Base-by-base conservation (phyloP, 2,329 filamentous ascomycete species). In the Colletotrichum sp. region DNA sequence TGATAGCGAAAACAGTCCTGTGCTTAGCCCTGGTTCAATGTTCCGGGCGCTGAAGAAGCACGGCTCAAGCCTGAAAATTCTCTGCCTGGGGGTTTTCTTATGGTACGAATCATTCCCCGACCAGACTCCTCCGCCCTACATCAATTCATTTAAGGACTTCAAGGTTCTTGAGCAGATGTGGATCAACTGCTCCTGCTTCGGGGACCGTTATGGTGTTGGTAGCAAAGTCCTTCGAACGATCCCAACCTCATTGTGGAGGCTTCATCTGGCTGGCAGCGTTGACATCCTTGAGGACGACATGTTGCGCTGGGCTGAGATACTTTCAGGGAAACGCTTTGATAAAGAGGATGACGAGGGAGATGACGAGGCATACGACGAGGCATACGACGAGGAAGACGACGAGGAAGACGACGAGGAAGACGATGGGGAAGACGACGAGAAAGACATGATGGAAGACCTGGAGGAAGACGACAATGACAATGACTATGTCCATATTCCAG, bases 41-140 rank as follows among this genome's bases (percentile, higher is more conserved):
- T 21, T 52, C 10, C 43, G 0, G 43, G 43, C 43, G 6, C n/a
- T 52, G n/a, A 52, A 52, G 43, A 52, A 52, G 10, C 43, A 52
- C 10, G 43, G 43, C 43, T 21, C 43, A 21, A 21, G 43, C 43
- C 43, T 52, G 18, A 21, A 52, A 21, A 21, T 12, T 13, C 43
- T 52, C 0, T 52, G 43, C 0, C 43, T 52, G 9, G 38, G 3
- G 0, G 0, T 48, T 48, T 2, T 12, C 38, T 10, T 48, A 0
- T 0, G 3, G 18, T n/a, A n/a, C 18, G 18, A n/a, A 7, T 1
- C 0, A 12, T 48, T n/a, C 18, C 0, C 0, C 38, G 38, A 48
- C 18, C 38, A 48, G 18, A 48, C 0, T 3, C 43, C 43, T 52
- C 43, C 43, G n/a, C 43, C 43, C n/a, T 52, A 21, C 43, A 52